Evolutionary conservation across 345 rosid species (phyloP).

Genomic region (Eutrema heterophyllum): DNA sequence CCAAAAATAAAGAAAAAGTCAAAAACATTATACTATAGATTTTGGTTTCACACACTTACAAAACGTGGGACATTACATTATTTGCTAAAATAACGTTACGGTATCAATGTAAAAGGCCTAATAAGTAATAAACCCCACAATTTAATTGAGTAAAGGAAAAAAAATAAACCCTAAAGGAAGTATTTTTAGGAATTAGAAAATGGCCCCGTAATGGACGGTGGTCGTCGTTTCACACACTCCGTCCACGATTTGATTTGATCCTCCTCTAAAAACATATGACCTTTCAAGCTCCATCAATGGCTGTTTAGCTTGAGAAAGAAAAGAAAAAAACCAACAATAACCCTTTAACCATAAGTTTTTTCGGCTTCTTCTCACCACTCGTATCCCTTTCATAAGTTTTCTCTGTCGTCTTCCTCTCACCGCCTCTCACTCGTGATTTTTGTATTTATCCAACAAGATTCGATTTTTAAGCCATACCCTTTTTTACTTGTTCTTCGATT

Average conservation of each 20-base stretch:
- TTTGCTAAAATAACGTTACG: not conserved
- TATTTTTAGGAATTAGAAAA: not conserved
- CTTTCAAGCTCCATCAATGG: slow-evolving; percentile 24
- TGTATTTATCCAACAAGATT: slow-evolving; percentile 17
- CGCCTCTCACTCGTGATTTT: slow-evolving; percentile 15
- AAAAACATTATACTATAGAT: too few species aligned
- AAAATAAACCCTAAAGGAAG: slow-evolving; percentile 14
- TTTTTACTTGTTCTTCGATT: not conserved
- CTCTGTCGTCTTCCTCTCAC: slow-evolving; percentile 34
- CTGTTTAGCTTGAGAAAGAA: not conserved
- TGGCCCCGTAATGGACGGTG: slow-evolving; percentile 33
- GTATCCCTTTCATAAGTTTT: not conserved
- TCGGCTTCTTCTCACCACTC: slow-evolving; percentile 19
- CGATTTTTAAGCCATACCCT: not conserved
- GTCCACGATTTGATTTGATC: slow-evolving; percentile 7
- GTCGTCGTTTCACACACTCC: slow-evolving; percentile 29
- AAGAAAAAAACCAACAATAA: not conserved
- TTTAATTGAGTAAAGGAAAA: not conserved
- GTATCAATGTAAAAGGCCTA: not conserved
- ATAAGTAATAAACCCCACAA: not conserved
- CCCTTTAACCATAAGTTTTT: not conserved
- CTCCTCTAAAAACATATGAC: slow-evolving; percentile 14
- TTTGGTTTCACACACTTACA: not conserved
- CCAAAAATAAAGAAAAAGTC: not conserved
- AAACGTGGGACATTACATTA: not conserved